Conservation (phyloP, 441 rosid species). For the Jatropha multifida region DNA sequence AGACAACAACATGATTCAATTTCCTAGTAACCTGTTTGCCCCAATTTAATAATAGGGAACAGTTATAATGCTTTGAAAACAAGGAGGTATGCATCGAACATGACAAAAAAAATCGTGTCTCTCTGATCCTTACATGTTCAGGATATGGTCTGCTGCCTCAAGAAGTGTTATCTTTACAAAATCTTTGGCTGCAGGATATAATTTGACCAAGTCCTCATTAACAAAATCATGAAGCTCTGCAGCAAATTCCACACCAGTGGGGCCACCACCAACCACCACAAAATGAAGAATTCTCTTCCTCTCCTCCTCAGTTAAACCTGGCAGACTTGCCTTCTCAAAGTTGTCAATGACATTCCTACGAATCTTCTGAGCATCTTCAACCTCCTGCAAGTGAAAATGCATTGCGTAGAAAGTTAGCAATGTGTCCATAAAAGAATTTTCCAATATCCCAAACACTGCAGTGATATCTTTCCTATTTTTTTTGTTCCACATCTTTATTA, state of each 20-base stretch:
- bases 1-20: neutral
- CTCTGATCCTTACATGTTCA: slow-evolving; percentile 65
- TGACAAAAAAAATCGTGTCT: neutral
- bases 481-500: neutral
- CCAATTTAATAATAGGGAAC: neutral
- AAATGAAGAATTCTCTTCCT: slow-evolving; percentile 86
- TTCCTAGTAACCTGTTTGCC: neutral
- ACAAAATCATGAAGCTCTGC: slow-evolving; percentile 96
- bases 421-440: neutral
- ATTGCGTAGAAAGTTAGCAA: slow-evolving; percentile 7
- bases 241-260: slow-evolving; percentile 98
- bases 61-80: neutral
- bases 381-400: slow-evolving; percentile 55
- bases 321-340: slow-evolving; percentile 91
- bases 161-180: slow-evolving; percentile 74
- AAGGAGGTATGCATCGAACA: neutral
- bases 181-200: slow-evolving; percentile 69
- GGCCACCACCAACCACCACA: slow-evolving; percentile 98
- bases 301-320: slow-evolving; percentile 84
- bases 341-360: slow-evolving; percentile 77
- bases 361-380: slow-evolving; percentile 93
- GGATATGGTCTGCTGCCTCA: slow-evolving; percentile 91
- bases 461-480: neutral
- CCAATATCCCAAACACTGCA: neutral
- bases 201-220: slow-evolving; percentile 68